Evolutionary conservation across 2,329 filamentous ascomycete species (phyloP).

Genomic region (Trichoderma asperellum): DNA sequence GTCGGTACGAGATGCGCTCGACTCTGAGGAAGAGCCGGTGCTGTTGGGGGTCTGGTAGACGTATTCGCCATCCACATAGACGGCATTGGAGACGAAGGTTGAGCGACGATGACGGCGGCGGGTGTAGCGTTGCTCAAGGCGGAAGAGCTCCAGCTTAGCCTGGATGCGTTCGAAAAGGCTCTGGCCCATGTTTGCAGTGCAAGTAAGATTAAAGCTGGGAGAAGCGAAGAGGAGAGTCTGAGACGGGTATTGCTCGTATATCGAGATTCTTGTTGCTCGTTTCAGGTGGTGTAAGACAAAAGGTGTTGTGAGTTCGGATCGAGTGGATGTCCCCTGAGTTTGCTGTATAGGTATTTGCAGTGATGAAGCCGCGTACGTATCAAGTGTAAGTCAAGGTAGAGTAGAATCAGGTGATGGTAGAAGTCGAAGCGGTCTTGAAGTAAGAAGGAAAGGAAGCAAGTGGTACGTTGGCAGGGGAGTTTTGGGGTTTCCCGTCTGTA

Average conservation of each 20-base stretch:
- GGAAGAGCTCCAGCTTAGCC: conserved; percentile 84
- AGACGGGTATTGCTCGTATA: neutral
- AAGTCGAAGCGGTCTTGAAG: conserved; percentile 8
- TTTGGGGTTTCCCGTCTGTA: conserved; percentile 14
- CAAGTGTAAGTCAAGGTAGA: neutral
- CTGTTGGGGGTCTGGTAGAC: conserved; percentile 71
- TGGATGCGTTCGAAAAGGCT: conserved; percentile 64
- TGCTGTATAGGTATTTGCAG: conserved; percentile 1
- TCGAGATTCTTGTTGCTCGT: conserved; percentile 15
- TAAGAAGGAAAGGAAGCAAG: neutral
- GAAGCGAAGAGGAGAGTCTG: neutral
- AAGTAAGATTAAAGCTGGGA: neutral
- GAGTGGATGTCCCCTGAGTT: neutral
- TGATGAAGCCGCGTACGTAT: neutral
- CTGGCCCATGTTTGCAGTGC: conserved; percentile 49
- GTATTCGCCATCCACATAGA: conserved; percentile 96
- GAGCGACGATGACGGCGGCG: conserved; percentile 83
- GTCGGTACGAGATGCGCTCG: conserved; percentile 43
- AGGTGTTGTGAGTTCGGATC: neutral
- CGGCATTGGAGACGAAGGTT: conserved; percentile 84
- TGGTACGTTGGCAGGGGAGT: conserved; percentile 18
- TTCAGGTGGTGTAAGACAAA: neutral
- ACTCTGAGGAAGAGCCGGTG: conserved; percentile 60
- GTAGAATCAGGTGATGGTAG: conserved; percentile 12
- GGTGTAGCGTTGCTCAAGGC: conserved; percentile 93